Percentiles rank a stretch among this genome's conserved stretches.
Conservation (phyloP, 345 rosid species). For the Citrus hindsii region DNA sequence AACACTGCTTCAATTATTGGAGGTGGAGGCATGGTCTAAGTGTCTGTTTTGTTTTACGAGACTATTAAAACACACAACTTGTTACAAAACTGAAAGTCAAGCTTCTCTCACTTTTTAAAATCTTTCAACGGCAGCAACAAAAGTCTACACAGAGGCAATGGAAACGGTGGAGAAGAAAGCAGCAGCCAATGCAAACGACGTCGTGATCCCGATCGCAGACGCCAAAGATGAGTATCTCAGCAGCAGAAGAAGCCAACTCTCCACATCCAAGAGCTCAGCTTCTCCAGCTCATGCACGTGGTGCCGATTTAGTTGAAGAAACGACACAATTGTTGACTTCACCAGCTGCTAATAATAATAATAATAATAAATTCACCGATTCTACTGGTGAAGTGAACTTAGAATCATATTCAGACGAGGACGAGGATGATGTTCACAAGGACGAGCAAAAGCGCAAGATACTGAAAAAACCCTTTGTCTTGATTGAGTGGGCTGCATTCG, state of each 20-base stretch:
- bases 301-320: background rate
- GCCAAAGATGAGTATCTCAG: background rate
- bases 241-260: background rate
- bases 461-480: slow-evolving; percentile 13
- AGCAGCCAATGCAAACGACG: background rate
- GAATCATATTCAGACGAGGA: background rate
- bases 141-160: no score
- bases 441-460: background rate
- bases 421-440: background rate
- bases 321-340: background rate
- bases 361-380: background rate
- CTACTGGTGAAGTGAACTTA: background rate
- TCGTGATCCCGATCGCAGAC: background rate
- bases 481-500: slow-evolving; percentile 26
- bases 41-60: no score
- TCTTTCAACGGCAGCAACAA: no score
- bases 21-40: no score
- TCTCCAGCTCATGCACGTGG: background rate
- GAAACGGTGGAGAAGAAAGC: background rate
- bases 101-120: no score
- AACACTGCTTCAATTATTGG: no score
- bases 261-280: background rate
- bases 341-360: background rate
- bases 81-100: no score
- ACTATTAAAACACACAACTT: no score